A percentile compares a stretch with the other conserved stretches of the same genome.
Conservation (phyloP, 2,329 filamentous ascomycete species). For the Aspergillus brunneoviolaceus region DNA sequence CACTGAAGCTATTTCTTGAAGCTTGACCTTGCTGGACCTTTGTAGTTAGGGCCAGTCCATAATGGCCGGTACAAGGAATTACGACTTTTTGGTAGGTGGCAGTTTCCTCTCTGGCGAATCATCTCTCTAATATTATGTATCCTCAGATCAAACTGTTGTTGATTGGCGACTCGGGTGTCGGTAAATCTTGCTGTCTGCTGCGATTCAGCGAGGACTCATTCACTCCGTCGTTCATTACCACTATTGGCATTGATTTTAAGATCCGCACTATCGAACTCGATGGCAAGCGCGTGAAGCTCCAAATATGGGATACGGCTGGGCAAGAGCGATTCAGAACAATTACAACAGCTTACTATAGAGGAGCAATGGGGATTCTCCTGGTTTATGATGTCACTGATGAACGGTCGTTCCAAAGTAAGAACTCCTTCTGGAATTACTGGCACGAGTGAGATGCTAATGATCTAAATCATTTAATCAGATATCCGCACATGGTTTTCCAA, state of each 20-base stretch:
- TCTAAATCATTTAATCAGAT: conserved; percentile 56
- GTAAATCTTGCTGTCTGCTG: conserved; percentile 94
- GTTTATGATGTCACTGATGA: conserved; percentile 99
- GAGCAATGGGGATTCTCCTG: conserved; percentile 95
- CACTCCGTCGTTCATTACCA: conserved; percentile 96
- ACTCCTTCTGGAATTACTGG: neutral
- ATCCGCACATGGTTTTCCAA: conserved; percentile 99
- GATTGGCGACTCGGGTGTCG: conserved; percentile 94
- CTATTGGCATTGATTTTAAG: conserved; percentile 99
- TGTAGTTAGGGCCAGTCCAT: conserved; percentile 13
- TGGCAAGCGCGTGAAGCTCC: conserved; percentile 96
- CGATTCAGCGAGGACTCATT: conserved; percentile 98
- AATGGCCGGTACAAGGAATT: conserved; percentile 98
- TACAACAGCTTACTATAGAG: conserved; percentile 97
- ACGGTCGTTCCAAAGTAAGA: conserved; percentile 88
- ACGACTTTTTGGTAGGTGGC: conserved; percentile 87
- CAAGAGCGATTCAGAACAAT: conserved; percentile 99
- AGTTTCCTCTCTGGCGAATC: neutral
- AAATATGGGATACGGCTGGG: conserved; percentile 99
- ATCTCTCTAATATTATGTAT: conserved; percentile 21
- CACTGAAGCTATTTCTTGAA: neutral
- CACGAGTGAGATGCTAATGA: conserved; percentile 11
- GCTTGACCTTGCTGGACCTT: neutral
- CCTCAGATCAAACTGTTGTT: conserved; percentile 89
- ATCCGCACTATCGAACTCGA: conserved; percentile 98